These are phyloP conservation scores for Pholiota microspora DNA, from an alignment of 768 basidiomycete genomes.

Conservation along the genomic window DNA sequence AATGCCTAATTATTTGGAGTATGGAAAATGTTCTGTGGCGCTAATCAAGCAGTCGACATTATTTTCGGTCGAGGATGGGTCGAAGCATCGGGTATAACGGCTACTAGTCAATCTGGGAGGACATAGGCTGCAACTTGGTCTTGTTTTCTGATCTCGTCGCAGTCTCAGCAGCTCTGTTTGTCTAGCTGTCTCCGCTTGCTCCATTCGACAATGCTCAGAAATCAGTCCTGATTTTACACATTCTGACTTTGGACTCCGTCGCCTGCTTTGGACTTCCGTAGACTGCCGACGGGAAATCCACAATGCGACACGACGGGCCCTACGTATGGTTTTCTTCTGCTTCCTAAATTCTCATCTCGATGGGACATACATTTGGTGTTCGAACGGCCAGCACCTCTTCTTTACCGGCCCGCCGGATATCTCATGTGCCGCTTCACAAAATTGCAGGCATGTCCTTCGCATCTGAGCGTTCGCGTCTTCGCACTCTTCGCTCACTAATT, in stretches of 20 bases:
- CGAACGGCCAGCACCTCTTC: neutral
- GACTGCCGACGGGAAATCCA: neutral
- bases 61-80: no score
- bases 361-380: neutral
- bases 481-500: neutral
- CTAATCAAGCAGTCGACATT: no score
- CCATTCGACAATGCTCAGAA: no score
- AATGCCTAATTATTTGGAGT: no score
- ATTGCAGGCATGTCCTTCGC: neutral
- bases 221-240: no score
- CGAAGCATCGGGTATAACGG: neutral
- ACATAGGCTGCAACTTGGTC: no score
- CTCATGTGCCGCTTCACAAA: neutral
- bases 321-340: neutral
- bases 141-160: no score
- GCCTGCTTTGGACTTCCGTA: neutral
- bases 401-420: neutral
- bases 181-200: no score
- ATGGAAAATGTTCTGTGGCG: no score
- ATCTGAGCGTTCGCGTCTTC: neutral
- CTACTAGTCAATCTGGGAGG: neutral
- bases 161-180: no score
- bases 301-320: neutral
- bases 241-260: neutral
- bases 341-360: neutral